These are phyloP conservation scores for Leishmania gerbilli DNA, from an alignment of 208 protist species.

Conservation along the genomic window DNA sequence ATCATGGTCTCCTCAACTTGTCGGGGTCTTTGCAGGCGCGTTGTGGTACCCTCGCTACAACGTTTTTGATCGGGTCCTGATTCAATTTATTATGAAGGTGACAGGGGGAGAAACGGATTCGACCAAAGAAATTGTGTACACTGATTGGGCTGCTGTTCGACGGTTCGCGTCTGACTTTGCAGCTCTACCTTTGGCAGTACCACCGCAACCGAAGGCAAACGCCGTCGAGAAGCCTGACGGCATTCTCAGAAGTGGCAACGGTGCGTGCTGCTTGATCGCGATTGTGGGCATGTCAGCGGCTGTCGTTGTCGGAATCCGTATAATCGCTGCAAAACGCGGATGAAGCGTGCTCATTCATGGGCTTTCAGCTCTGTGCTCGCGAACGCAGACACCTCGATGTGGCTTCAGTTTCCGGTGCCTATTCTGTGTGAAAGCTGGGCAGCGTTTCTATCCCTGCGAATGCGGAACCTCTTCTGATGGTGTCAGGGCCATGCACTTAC, in stretches of 20 bases:
- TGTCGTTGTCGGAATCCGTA: not conserved
- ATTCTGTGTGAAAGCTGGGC: not conserved
- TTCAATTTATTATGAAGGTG: conserved; percentile 32
- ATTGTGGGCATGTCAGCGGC: not conserved
- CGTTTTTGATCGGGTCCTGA: conserved; percentile 28
- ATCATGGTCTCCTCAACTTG: conserved; percentile 20
- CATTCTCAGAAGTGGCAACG: not conserved
- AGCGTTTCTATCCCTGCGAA: not conserved
- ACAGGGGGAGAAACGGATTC: conserved; percentile 33
- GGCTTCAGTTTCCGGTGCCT: not conserved
- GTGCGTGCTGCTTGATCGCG: not conserved
- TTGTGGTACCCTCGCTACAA: conserved; percentile 33
- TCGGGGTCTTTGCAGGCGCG: conserved; percentile 30
- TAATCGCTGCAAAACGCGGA: not conserved
- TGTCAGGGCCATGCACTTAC: no score
- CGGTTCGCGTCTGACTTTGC: conserved; percentile 12
- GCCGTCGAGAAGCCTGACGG: not conserved
- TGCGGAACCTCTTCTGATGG: no score
- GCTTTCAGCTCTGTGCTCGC: not conserved
- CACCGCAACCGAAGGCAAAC: not conserved
- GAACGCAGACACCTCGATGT: not conserved
- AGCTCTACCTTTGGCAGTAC: conserved; percentile 1
- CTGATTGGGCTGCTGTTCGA: conserved; percentile 24
- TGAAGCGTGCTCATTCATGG: not conserved
- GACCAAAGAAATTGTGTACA: conserved; percentile 30